A percentile compares a stretch with the other conserved stretches of the same genome.
These are phyloP conservation scores for Crataegus laevigata DNA, from an alignment of 306 rosid species.

Conservation along the genomic window DNA sequence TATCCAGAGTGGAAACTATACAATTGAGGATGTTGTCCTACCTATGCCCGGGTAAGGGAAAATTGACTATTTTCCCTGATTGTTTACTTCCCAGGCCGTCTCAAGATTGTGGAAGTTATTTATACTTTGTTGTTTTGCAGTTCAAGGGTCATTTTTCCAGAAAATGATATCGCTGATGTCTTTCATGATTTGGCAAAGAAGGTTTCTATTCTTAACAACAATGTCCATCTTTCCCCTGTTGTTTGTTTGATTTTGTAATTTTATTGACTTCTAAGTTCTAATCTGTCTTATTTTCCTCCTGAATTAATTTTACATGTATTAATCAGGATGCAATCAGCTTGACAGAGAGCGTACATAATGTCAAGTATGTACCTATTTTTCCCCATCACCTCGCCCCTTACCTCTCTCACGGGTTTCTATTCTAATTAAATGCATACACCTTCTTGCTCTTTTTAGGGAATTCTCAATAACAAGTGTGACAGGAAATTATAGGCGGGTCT, in stretches of 20 bases:
- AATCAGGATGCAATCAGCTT: constrained; percentile 72
- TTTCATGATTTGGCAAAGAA: constrained; percentile 79
- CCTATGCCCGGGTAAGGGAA: constrained; percentile 90
- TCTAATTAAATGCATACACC: constrained; percentile 1
- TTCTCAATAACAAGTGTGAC: constrained; percentile 83
- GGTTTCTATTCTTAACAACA: constrained; percentile 24
- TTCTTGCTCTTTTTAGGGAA: constrained; percentile 45
- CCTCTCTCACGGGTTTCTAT: neutral
- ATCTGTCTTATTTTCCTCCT: neutral
- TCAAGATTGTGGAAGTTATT: neutral
- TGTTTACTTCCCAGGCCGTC: constrained; percentile 2
- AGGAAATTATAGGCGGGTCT: constrained; percentile 84
- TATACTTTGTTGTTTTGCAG: constrained; percentile 38
- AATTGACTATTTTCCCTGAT: neutral
- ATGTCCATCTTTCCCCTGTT: neutral
- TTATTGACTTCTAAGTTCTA: neutral
- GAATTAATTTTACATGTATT: constrained; percentile 9
- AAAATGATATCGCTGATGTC: constrained; percentile 56
- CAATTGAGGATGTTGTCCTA: constrained; percentile 77
- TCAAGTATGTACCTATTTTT: constrained; percentile 45
- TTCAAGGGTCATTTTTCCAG: constrained; percentile 64
- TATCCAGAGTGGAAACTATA: constrained; percentile 46
- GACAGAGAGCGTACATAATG: constrained; percentile 53
- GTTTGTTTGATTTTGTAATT: neutral
- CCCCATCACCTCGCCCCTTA: neutral